Conservation (phyloP, 441 rosid species). For the Pelargonium cotyledonis region DNA sequence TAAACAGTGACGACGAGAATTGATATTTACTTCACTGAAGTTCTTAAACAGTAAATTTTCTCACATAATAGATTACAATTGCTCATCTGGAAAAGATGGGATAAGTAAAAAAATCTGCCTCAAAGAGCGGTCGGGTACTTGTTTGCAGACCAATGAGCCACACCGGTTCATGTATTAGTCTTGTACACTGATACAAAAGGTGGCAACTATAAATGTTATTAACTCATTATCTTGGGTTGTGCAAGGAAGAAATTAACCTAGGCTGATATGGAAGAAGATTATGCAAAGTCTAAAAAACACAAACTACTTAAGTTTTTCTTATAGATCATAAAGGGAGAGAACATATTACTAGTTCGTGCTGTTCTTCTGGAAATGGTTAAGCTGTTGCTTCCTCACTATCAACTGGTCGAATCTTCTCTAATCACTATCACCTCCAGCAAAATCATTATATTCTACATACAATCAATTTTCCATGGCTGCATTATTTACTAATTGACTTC, state of each 20-base stretch:
- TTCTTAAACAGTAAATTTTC: neutral
- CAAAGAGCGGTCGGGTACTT: too few species aligned
- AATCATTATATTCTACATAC: neutral
- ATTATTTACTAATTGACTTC: neutral
- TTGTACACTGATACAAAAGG: neutral
- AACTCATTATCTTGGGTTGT: neutral
- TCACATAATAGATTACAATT: neutral
- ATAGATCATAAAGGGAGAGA: neutral
- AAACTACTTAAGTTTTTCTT: neutral
- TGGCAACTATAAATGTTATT: neutral
- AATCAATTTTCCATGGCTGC: neutral
- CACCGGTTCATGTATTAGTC: neutral
- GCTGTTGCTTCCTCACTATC: neutral
- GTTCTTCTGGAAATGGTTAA: neutral
- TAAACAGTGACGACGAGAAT: neutral
- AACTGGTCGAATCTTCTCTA: neutral
- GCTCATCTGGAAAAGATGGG: neutral
- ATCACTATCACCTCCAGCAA: neutral
- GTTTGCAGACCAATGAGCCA: neutral
- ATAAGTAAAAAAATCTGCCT: too few species aligned
- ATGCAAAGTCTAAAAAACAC: neutral
- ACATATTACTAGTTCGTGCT: neutral
- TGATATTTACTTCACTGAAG: neutral
- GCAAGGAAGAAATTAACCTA: neutral
- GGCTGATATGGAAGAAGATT: neutral